Base-by-base conservation (phyloP, 371 early-diverging fungal species). In the Actinomortierella wolfii region DNA sequence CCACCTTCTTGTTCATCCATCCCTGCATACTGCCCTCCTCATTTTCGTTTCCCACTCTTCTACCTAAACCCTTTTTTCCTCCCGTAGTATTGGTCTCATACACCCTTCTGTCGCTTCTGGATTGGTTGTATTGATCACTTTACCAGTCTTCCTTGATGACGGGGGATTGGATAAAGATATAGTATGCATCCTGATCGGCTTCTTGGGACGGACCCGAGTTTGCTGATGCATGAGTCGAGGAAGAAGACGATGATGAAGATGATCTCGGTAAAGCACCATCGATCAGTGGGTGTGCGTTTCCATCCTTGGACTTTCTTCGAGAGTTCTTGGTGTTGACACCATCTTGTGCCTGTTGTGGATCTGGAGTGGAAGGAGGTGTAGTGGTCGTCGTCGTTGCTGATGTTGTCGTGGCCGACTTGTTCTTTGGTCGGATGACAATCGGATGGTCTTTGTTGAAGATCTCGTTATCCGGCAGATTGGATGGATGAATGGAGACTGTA, bases 131-230 rank as follows among this genome's bases (percentile, higher is more conserved):
- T n/a, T n/a, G n/a, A n/a, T n/a, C n/a, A n/a, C n/a, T n/a, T 51
- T 88, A 93, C 97, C 97, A 96, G 67, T 93, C 94, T 67, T 96
- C 97, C 77, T 96, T 96, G 47, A 94, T 92, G 8, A 83, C 83
- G 17, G 88, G 83, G 5, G 76, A 66, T 48, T 78, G 77, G 49
- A 83, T 82, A 61, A 83, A 86, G 49, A 88, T 74, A 66, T 79
- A 88, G 55, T 83, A 85, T 23, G 66, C 73, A 23, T 64, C 64
- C 44, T 67, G 70, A 7, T 63, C 67, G 4, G 24, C 51, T 5
- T 25, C 28, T 20, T 67, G n/a, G n/a, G n/a, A n/a, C n/a, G n/a
- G n/a, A n/a, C 67, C 21, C 14, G 17, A 43, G 34, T 39, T 26
- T 34, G 6, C 7, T 55, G 34, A 34, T 34, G 34, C 4, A 34